These are phyloP conservation scores for Colletotrichum orbiculare DNA, from an alignment of 2,329 filamentous ascomycete genomes.

Conservation along the genomic window DNA sequence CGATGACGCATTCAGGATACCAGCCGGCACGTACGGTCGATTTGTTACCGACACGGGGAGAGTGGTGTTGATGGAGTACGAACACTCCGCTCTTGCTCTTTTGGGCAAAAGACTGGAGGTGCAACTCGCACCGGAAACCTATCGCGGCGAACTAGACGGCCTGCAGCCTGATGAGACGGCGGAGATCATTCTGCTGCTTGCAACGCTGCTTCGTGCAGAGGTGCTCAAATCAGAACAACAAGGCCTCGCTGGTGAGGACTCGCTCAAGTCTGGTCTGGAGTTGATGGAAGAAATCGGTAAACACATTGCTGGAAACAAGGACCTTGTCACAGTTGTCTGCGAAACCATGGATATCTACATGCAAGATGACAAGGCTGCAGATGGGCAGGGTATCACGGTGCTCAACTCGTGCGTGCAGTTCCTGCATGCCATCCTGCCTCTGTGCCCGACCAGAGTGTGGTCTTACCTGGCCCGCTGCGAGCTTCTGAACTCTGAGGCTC, in stretches of 20 bases:
- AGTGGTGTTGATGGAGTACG: slow-evolving; percentile 80
- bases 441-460: slow-evolving; percentile 88
- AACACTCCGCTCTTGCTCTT: slow-evolving; percentile 83
- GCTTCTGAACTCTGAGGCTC: slow-evolving; percentile 80
- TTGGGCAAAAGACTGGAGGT: slow-evolving; percentile 81
- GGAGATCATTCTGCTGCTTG: slow-evolving; percentile 80
- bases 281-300: slow-evolving; percentile 67
- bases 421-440: slow-evolving; percentile 76
- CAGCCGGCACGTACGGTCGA: slow-evolving; percentile 72
- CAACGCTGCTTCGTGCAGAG: slow-evolving; percentile 72
- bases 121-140: slow-evolving; percentile 67
- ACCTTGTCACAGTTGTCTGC: slow-evolving; percentile 84
- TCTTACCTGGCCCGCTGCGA: slow-evolving; percentile 86
- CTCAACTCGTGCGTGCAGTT: slow-evolving; percentile 82
- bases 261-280: slow-evolving; percentile 51
- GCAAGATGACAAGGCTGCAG: slow-evolving; percentile 66
- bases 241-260: slow-evolving; percentile 39
- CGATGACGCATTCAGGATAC: slow-evolving; percentile 69
- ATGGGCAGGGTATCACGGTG: slow-evolving; percentile 74
- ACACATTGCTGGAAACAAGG: slow-evolving; percentile 69
- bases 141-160: slow-evolving; percentile 62
- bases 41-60: slow-evolving; percentile 84
- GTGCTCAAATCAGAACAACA: slow-evolving; percentile 47
- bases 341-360: slow-evolving; percentile 83
- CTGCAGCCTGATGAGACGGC: slow-evolving; percentile 72